Percentiles rank a stretch among this genome's conserved stretches.
Conservation (phyloP, 2,329 filamentous ascomycete species). For the Trichophyton simii region DNA sequence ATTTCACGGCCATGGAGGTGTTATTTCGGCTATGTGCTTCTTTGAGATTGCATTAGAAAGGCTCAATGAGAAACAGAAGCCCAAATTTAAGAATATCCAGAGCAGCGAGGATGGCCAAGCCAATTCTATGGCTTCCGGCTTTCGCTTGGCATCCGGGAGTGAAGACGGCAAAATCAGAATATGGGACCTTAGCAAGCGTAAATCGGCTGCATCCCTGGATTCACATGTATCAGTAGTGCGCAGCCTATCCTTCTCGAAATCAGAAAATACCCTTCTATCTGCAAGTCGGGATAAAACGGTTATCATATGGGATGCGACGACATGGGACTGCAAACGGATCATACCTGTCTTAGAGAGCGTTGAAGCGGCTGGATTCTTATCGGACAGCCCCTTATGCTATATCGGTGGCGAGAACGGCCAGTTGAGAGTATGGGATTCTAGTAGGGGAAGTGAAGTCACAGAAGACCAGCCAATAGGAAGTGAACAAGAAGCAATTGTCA, state of each 20-base stretch:
- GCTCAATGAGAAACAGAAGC: neutral
- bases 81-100: conserved; percentile 19
- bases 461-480: conserved; percentile 51
- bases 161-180: conserved; percentile 88
- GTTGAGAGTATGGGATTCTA: conserved; percentile 71
- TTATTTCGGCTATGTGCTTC: conserved; percentile 83
- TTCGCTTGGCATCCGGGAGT: conserved; percentile 76
- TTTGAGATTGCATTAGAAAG: conserved; percentile 53
- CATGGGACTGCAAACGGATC: conserved; percentile 71
- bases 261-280: conserved; percentile 65
- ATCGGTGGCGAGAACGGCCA: conserved; percentile 75
- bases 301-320: conserved; percentile 76
- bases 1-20: conserved; percentile 81
- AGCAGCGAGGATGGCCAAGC: conserved; percentile 35
- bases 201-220: conserved; percentile 63
- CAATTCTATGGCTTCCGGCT: conserved; percentile 39
- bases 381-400: conserved; percentile 58
- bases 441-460: conserved; percentile 66
- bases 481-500: conserved; percentile 57
- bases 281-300: conserved; percentile 87
- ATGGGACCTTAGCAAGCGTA: conserved; percentile 81
- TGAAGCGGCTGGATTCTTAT: conserved; percentile 70
- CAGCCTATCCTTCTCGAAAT: conserved; percentile 64
- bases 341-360: conserved; percentile 76
- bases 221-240: conserved; percentile 95